Evolutionary conservation across 2,329 filamentous ascomycete genomes (phyloP).

Genomic region (Pseudonectria buxi): DNA sequence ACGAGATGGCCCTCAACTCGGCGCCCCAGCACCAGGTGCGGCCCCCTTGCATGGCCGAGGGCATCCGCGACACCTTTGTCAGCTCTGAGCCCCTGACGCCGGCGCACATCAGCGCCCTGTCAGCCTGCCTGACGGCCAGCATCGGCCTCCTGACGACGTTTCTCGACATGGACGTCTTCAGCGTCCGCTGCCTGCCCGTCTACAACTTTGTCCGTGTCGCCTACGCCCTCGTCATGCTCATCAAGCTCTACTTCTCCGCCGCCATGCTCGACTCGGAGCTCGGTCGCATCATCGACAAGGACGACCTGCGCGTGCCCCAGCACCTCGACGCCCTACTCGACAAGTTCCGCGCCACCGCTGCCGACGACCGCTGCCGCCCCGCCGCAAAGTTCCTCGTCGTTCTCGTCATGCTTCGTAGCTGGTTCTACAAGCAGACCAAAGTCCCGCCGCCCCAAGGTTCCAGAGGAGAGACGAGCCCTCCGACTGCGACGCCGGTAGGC

Average conservation of each 20-base stretch:
- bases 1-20: constrained; percentile 66
- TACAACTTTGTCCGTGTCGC: constrained; percentile 66
- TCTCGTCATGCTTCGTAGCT: constrained; percentile 61
- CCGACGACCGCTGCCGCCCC: constrained; percentile 56
- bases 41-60: constrained; percentile 39
- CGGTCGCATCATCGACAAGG: constrained; percentile 61
- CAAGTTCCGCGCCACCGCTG: constrained; percentile 58
- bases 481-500: background rate
- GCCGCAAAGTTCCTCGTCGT: constrained; percentile 66
- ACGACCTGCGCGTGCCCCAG: constrained; percentile 56
- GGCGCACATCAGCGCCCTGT: constrained; percentile 60
- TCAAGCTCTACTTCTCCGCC: constrained; percentile 67
- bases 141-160: constrained; percentile 62
- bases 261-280: constrained; percentile 58
- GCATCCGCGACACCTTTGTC: constrained; percentile 36
- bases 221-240: constrained; percentile 64
- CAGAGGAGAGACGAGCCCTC: background rate
- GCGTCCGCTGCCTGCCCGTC: constrained; percentile 59
- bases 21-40: constrained; percentile 52
- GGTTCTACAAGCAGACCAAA: constrained; percentile 53
- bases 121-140: constrained; percentile 59
- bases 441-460: constrained; percentile 2
- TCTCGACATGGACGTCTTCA: constrained; percentile 49
- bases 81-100: constrained; percentile 32
- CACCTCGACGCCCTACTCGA: constrained; percentile 66